Evolutionary conservation across 352 stramenopile species (phyloP).

Genomic region (Phytophthora colocasiae): DNA sequence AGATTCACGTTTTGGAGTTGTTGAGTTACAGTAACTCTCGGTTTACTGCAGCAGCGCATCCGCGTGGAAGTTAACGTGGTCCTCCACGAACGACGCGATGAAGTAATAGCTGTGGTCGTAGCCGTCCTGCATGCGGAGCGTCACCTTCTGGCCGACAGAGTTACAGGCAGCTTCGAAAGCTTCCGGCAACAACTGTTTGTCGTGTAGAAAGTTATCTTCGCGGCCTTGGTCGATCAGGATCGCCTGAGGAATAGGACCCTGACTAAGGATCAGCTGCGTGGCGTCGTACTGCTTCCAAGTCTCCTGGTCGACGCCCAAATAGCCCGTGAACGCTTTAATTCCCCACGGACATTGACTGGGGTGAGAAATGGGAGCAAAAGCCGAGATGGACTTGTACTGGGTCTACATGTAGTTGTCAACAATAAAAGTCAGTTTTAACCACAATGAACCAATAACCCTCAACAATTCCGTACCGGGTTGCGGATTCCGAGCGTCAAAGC

Average conservation of each 20-base stretch:
- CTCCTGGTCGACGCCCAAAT: conserved; percentile 93
- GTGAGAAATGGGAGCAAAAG: conserved; percentile 97
- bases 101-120: conserved; percentile 99
- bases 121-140: conserved; percentile 87
- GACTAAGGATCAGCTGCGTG: conserved; percentile 84
- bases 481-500: conserved; percentile 95
- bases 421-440: conserved; percentile 9
- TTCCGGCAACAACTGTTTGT: conserved; percentile 93
- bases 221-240: conserved; percentile 93
- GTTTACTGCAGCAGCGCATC: conserved; percentile 74
- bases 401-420: conserved; percentile 31
- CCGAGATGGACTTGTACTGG: conserved; percentile 94
- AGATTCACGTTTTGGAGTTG: conserved; percentile 1
- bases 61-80: conserved; percentile 96
- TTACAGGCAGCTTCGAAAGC: conserved; percentile 87
- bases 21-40: no score
- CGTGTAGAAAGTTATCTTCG: conserved; percentile 88
- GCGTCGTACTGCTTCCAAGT: conserved; percentile 93
- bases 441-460: neutral
- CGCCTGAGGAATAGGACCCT: conserved; percentile 64
- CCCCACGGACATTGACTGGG: conserved; percentile 97
- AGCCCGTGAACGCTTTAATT: conserved; percentile 97
- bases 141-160: conserved; percentile 83
- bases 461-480: conserved; percentile 58
- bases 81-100: conserved; percentile 96